Percentiles rank a stretch among this genome's conserved stretches.
Evolutionary conservation across 306 rosid genomes (phyloP).

Genomic region (Hylodesmum podocarpum): DNA sequence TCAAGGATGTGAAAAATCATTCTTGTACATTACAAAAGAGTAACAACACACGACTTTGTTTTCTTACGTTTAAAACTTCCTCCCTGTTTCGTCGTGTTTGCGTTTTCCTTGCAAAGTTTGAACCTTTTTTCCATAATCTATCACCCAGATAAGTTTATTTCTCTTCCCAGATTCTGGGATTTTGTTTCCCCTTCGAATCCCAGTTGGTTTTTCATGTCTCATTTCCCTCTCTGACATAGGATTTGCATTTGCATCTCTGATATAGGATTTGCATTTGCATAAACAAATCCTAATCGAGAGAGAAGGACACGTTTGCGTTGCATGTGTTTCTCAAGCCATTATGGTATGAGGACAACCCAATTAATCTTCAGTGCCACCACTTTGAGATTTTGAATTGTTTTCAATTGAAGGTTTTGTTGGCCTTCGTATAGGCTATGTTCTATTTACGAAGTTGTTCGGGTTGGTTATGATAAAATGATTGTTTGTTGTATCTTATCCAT

Average conservation of each 20-base stretch:
- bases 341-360: not conserved
- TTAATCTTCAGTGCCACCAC: not conserved
- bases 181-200: not conserved
- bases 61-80: constrained; percentile 29
- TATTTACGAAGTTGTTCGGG: not conserved
- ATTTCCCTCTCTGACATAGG: constrained; percentile 48
- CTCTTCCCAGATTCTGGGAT: constrained; percentile 11
- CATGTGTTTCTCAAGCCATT: constrained; percentile 10
- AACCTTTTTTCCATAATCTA: constrained; percentile 27
- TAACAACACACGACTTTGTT: constrained; percentile 29
- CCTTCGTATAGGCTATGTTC: constrained; percentile 3
- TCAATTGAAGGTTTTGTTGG: not conserved
- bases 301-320: constrained; percentile 25
- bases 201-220: constrained; percentile 24
- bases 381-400: constrained; percentile 31
- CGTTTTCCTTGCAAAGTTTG: constrained; percentile 34
- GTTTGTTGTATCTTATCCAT: not conserved
- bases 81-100: constrained; percentile 19
- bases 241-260: constrained; percentile 38
- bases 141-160: constrained; percentile 51
- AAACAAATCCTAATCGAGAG: constrained; percentile 48
- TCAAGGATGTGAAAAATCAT: constrained; percentile 45
- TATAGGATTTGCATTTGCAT: constrained; percentile 40
- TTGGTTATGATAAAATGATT: constrained; percentile 20
- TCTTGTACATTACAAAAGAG: constrained; percentile 30